Percentiles rank a stretch among this genome's conserved stretches.
Evolutionary conservation across 257 asterid genomes (phyloP).

Genomic region (Solanum clarkiae): DNA sequence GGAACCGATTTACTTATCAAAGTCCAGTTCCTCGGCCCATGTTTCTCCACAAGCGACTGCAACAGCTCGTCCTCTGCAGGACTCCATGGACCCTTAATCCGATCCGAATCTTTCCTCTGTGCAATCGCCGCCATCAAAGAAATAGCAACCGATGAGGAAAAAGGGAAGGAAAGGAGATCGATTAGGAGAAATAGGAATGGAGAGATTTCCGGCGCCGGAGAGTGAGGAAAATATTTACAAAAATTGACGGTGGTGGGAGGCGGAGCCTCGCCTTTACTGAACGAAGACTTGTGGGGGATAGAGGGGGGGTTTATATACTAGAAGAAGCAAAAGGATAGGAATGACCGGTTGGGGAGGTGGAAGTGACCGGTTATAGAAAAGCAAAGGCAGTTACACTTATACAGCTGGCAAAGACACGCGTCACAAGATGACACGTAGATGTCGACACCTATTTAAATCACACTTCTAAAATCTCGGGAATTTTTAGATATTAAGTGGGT

Average conservation of each 20-base stretch:
- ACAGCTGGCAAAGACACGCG: slow-evolving; percentile 83
- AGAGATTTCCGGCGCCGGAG: background rate
- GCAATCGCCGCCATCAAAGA: slow-evolving; percentile 24
- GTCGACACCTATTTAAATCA: slow-evolving; percentile 28
- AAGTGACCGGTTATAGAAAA: slow-evolving; percentile 12
- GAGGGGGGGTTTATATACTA: slow-evolving; percentile 16
- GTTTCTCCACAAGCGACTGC: slow-evolving; percentile 44
- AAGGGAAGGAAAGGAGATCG: background rate
- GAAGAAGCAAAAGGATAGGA: slow-evolving; percentile 19
- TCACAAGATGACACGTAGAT: background rate
- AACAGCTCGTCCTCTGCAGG: slow-evolving; percentile 65
- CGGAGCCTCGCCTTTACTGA: slow-evolving; percentile 44
- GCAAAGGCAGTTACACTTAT: slow-evolving; percentile 39
- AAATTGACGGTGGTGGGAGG: slow-evolving; percentile 25
- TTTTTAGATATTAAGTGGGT: background rate
- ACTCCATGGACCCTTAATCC: slow-evolving; percentile 89
- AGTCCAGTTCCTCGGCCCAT: slow-evolving; percentile 82
- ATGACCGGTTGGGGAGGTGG: slow-evolving; percentile 41
- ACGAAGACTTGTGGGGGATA: background rate
- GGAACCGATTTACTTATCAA: slow-evolving; percentile 61
- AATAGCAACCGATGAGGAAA: background rate
- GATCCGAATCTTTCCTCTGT: slow-evolving; percentile 40
- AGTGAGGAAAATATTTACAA: background rate
- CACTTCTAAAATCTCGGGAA: slow-evolving; percentile 16
- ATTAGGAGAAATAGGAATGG: background rate